Base-by-base conservation (phyloP, 139 green algal genomes). In the Asterochloris erici region DNA sequence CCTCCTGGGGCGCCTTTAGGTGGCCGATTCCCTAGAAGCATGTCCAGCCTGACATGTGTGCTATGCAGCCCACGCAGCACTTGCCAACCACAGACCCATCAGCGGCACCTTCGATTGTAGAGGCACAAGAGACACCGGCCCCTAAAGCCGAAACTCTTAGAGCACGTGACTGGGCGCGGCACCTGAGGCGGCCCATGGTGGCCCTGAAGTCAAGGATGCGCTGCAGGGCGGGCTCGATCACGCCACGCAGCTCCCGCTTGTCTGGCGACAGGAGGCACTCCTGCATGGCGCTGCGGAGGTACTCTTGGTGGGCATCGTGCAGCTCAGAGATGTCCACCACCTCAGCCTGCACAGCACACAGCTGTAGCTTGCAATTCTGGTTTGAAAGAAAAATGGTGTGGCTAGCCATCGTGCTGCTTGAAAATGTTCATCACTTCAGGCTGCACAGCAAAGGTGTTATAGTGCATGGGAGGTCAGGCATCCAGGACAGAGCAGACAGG, bases 141-240 rank as follows among this genome's bases (percentile, higher is more conserved):
- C 64, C 16, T 16, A 70, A 70, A 16, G 64, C 64, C 16, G 64
- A 70, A 24, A 70, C 64, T 24, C 14, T 24, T 16, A 26, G 17
- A 71, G 21, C 21, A 2, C 9, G 21, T 21, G 21, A 24, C 9
- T 26, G 66, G 1, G 10, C 10, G 19, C 17, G 4, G 66, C 38
- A 71, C 66, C 19, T 71, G 17, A 16, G 60, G 68, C 68, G 68
- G 60, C 76, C 68, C 60, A 68, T n/a, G 54, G 24, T 69, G 76
- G 68, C 24, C 54, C n/a, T 38, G 26, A 80, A 80, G 76, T 80
- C 76, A 14, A 80, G 60, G 47, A 80, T 54, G 23, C 76, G 68
- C 14, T 80, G 76, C 24, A 80, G 61, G 47, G 61, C 76, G 68
- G 76, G 76, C 61, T 80, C 60, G 38, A 80, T 54, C 14, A 80